phyloP scores from a whole-genome alignment of 108 stramenopile genomes.

The Nannochloropsis salina region DNA sequence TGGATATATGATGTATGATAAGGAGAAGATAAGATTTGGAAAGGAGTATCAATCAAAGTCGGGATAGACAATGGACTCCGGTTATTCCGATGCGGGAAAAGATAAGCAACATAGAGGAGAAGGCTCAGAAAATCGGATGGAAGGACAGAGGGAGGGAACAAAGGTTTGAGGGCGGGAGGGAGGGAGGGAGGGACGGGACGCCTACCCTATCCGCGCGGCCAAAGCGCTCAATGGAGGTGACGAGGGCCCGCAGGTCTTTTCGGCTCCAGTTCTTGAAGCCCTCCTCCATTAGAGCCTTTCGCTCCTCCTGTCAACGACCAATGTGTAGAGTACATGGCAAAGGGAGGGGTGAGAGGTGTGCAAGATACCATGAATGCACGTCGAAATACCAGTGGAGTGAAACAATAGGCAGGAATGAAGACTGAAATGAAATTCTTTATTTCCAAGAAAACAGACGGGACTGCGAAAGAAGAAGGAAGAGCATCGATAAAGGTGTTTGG shows the following conservation, averaged over 20 bases:
- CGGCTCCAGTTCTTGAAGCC: constrained; percentile 87
- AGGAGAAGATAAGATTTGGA: background rate
- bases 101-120: background rate
- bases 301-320: constrained; percentile 47
- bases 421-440: background rate
- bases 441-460: background rate
- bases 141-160: background rate
- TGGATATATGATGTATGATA: no score
- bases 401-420: background rate
- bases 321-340: background rate
- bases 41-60: background rate
- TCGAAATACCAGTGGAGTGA: background rate
- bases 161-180: background rate
- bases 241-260: constrained; percentile 78
- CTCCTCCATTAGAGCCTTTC: constrained; percentile 70
- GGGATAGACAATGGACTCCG: background rate
- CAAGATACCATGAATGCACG: background rate
- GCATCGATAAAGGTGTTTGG: background rate
- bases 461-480: background rate
- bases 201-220: constrained; percentile 66
- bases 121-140: background rate
- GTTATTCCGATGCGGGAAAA: background rate
- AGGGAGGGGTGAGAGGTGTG: background rate
- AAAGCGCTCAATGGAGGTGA: constrained; percentile 78
- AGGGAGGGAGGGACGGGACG: constrained; percentile 61